Evolutionary conservation across 2,329 filamentous ascomycete species (phyloP), one percentile per base, ranked within the genome.

Genomic region (Pestalotiopsis sp.): DNA sequence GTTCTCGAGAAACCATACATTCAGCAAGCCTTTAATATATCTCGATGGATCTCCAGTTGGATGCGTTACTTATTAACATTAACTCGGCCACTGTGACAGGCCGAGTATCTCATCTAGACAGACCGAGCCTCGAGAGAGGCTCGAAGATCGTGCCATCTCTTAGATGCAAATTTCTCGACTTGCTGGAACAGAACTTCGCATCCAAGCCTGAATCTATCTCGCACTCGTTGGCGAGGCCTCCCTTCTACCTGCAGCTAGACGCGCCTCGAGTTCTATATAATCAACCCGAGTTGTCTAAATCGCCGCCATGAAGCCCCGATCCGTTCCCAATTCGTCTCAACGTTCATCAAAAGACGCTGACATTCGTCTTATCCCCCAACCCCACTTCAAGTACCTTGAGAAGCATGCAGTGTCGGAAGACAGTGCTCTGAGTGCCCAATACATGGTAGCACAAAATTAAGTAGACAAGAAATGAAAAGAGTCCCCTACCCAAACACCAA

Each of bases 51-150:
- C 31, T 36, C 31, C 31, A 36, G 31, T 59, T 59, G 13, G n/a
- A 12, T 59, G 20, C 12, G 23, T 59, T 59, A 23, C 56, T 59
- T 59, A 59, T 59, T 59, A 59, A 59, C 57, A 59, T 59, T 59
- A 59, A 13, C 12, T 23, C 27, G 25, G 27, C 57, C 57, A 36
- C 27, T 59, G n/a, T 36, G 13, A 7, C 17, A 27, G 57, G 27
- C 17, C 25, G 17, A 27, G 23, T 27, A 59, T 59, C 20, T 59
- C 45, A 11, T 52, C 45, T 52, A 52, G 23, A 59, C 57, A 59
- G 17, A 59, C 17, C 23, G 17, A 13, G 13, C 17, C 27, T 17
- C 27, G 13, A 9, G 13, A 9, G 20, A 27, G 57, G 31, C 11
- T 13, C 23, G 13, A 13, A 59, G 57, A 59, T 59, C 12, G 45